Evolutionary conservation across 768 basidiomycete species (phyloP).

Genomic region (Leccinum longicurvipes): DNA sequence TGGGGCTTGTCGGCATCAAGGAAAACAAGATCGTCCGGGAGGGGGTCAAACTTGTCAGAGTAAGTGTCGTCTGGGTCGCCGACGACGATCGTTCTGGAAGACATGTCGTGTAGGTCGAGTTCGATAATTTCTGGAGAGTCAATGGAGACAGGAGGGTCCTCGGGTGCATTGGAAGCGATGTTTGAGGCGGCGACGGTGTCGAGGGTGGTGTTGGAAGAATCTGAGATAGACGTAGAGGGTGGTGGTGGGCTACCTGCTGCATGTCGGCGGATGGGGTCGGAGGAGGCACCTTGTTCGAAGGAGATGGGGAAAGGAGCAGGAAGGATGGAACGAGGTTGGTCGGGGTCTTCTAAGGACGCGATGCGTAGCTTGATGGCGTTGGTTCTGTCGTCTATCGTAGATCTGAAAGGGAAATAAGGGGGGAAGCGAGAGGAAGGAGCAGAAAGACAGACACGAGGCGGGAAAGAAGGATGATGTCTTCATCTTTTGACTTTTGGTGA

Average conservation of each 20-base stretch:
- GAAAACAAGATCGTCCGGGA: slow-evolving; percentile 17
- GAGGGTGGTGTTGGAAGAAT: slow-evolving; percentile 14
- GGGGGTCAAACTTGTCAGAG: slow-evolving; percentile 44
- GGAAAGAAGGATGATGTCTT: slow-evolving; percentile 43
- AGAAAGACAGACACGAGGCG: slow-evolving; percentile 35
- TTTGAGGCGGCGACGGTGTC: not conserved
- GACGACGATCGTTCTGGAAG: slow-evolving; percentile 17
- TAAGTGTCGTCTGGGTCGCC: slow-evolving; percentile 44
- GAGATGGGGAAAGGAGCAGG: slow-evolving; percentile 1
- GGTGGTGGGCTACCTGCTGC: slow-evolving; percentile 9
- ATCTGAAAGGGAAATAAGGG: slow-evolving; percentile 23
- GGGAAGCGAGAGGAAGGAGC: not conserved
- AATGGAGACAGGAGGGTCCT: slow-evolving; percentile 2
- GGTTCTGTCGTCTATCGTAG: slow-evolving; percentile 37
- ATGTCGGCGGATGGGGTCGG: not conserved
- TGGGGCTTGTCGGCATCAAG: slow-evolving; percentile 12
- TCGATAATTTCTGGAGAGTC: slow-evolving; percentile 17
- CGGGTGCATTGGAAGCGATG: not conserved
- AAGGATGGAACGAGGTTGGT: not conserved
- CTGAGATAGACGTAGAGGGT: slow-evolving; percentile 14
- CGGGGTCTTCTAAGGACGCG: slow-evolving; percentile 5
- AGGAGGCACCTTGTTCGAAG: not conserved
- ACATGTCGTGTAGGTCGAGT: slow-evolving; percentile 22
- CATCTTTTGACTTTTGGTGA: slow-evolving; percentile 15
- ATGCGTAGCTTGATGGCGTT: slow-evolving; percentile 37